A percentile compares a stretch with the other conserved stretches of the same genome.
Evolutionary conservation across 805 yeast species (phyloP).

Genomic region (Lipomyces orientalis): DNA sequence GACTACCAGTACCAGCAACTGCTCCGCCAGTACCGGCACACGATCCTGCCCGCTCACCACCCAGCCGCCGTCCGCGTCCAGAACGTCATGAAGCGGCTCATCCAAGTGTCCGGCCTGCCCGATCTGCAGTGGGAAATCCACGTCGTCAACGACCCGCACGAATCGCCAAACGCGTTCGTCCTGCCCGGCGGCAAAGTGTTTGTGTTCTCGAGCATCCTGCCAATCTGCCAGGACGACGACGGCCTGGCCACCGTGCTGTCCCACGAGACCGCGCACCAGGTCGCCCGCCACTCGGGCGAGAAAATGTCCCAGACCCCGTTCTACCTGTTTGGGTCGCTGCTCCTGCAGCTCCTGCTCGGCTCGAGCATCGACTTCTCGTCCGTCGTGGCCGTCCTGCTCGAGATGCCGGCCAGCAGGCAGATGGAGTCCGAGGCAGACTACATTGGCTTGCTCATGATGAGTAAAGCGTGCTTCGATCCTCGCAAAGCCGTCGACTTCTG

Average conservation of each 20-base stretch:
- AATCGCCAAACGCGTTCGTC: slow-evolving; percentile 96
- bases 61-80: slow-evolving; percentile 64
- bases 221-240: slow-evolving; percentile 79
- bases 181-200: slow-evolving; percentile 96
- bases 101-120: slow-evolving; percentile 47
- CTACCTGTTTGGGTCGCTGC: slow-evolving; percentile 58
- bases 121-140: slow-evolving; percentile 74
- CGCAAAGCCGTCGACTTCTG: slow-evolving; percentile 75
- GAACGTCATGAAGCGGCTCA: slow-evolving; percentile 66
- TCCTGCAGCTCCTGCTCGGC: slow-evolving; percentile 68
- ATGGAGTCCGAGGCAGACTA: slow-evolving; percentile 98
- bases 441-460: slow-evolving; percentile 91
- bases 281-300: slow-evolving; percentile 91
- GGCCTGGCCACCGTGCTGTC: slow-evolving; percentile 94
- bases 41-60: slow-evolving; percentile 65
- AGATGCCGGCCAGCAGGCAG: slow-evolving; percentile 85
- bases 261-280: slow-evolving; percentile 92
- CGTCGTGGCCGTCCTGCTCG: slow-evolving; percentile 60
- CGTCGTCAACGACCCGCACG: slow-evolving; percentile 68
- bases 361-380: slow-evolving; percentile 52
- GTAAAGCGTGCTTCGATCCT: slow-evolving; percentile 86
- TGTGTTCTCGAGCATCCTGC: slow-evolving; percentile 78
- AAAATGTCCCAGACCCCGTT: slow-evolving; percentile 78
- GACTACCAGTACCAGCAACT: slow-evolving; percentile 57
- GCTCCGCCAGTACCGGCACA: slow-evolving; percentile 56